These are phyloP conservation scores for Elsinoe arachidis DNA, from an alignment of 2,329 filamentous ascomycete genomes.

Conservation along the genomic window DNA sequence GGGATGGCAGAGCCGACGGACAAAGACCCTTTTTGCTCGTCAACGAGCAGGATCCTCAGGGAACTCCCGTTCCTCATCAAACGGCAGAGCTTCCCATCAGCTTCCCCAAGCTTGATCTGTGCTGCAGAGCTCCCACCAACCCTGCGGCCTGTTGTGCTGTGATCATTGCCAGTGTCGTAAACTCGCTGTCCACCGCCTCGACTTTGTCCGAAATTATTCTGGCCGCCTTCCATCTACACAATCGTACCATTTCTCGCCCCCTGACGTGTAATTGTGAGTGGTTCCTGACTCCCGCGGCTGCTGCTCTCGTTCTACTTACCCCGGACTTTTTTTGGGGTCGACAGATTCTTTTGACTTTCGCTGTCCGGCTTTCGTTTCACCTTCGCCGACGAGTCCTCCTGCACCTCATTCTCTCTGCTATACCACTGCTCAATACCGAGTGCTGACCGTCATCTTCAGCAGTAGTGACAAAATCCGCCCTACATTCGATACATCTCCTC, in stretches of 20 bases:
- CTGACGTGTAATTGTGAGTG: not conserved
- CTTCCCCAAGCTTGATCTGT: slow-evolving; percentile 10
- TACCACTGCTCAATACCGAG: not conserved
- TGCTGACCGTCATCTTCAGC: not conserved
- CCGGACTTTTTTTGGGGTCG: slow-evolving; percentile 15
- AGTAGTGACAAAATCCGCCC: not conserved
- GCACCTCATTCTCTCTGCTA: not conserved
- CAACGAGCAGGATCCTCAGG: not conserved
- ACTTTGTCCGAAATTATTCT: not conserved
- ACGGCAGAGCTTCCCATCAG: slow-evolving; percentile 6
- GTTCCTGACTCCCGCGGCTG: not conserved
- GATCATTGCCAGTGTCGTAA: not conserved
- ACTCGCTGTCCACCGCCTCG: not conserved
- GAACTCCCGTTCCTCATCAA: slow-evolving; percentile 9
- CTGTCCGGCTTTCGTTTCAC: slow-evolving; percentile 13
- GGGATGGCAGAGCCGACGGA: not conserved
- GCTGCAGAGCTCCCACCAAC: not conserved
- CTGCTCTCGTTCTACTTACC: not conserved
- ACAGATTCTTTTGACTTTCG: slow-evolving; percentile 12
- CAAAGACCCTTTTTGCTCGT: too few relatives aligned
- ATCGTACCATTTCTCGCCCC: slow-evolving; percentile 1
- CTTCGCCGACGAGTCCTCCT: slow-evolving; percentile 9
- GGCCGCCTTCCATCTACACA: not conserved
- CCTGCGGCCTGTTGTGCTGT: not conserved
- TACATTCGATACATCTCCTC: not conserved